phyloP scores from a whole-genome alignment of 352 stramenopile genomes.

The Phytophthora macrochlamydospora region DNA sequence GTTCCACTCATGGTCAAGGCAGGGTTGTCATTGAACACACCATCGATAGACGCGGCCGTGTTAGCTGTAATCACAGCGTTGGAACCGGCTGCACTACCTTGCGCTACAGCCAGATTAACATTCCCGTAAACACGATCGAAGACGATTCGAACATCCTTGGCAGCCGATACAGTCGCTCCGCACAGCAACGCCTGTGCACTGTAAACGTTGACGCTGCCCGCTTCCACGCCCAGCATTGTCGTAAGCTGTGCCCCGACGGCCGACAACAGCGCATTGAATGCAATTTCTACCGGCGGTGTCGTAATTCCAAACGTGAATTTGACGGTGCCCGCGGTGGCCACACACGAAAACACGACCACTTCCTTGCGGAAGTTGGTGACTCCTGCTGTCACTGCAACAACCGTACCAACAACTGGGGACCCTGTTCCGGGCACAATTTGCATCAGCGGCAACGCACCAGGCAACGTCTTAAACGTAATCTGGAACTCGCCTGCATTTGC shows the following conservation, averaged over 20 bases:
- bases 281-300: constrained; percentile 19
- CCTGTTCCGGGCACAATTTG: not conserved
- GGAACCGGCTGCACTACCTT: constrained; percentile 19
- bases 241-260: constrained; percentile 48
- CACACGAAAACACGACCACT: constrained; percentile 60
- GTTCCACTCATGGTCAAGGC: constrained; percentile 74
- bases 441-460: constrained; percentile 55
- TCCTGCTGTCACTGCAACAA: constrained; percentile 37
- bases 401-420: constrained; percentile 15
- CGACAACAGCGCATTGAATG: constrained; percentile 29
- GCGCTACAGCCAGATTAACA: constrained; percentile 36
- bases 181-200: constrained; percentile 54
- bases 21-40: constrained; percentile 55
- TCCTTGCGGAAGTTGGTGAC: constrained; percentile 74
- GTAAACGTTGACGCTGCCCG: constrained; percentile 64
- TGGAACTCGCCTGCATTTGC: constrained; percentile 30
- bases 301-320: constrained; percentile 31
- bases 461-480: constrained; percentile 64
- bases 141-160: constrained; percentile 50
- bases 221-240: constrained; percentile 52
- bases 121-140: constrained; percentile 74
- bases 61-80: constrained; percentile 20
- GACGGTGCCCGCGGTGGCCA: constrained; percentile 38
- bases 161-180: constrained; percentile 9
- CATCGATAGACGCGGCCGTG: constrained; percentile 47